phyloP scores from a whole-genome alignment of 2,329 filamentous ascomycete species.

The Claviceps capensis region DNA sequence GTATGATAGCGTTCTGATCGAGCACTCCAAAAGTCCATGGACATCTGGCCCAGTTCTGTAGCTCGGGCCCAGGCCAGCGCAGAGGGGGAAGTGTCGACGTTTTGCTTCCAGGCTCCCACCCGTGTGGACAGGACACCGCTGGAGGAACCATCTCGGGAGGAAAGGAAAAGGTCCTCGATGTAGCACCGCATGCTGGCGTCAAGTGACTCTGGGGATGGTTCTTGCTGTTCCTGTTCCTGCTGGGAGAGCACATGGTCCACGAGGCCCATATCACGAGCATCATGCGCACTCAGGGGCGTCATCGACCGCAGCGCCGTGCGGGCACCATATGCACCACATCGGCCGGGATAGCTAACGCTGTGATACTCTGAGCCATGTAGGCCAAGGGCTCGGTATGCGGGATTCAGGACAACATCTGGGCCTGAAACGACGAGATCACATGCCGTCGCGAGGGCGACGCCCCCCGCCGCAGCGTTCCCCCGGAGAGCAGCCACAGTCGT shows the following conservation, averaged over 20 bases:
- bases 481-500: conserved; percentile 24
- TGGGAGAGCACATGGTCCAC: conserved; percentile 25
- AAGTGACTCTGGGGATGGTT: conserved; percentile 13
- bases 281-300: conserved; percentile 23
- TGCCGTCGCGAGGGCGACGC: conserved; percentile 26
- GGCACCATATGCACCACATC: conserved; percentile 20
- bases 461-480: conserved; percentile 28
- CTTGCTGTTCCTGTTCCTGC: background rate
- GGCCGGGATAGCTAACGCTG: conserved; percentile 23
- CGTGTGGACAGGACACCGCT: background rate
- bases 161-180: conserved; percentile 14
- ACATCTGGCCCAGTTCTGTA: conserved; percentile 26
- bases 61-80: conserved; percentile 20
- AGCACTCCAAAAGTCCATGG: conserved; percentile 27
- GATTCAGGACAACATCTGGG: conserved; percentile 24
- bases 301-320: conserved; percentile 20
- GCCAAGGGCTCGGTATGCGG: conserved; percentile 25
- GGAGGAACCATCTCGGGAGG: background rate
- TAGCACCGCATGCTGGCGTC: conserved; percentile 22
- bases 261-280: conserved; percentile 23
- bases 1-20: conserved; percentile 23
- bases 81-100: conserved; percentile 17
- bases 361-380: conserved; percentile 28
- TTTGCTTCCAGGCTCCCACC: conserved; percentile 19
- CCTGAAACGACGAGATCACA: conserved; percentile 24